phyloP scores from a whole-genome alignment of 2,329 filamentous ascomycete species.

The Aurifilum marmelostoma region DNA sequence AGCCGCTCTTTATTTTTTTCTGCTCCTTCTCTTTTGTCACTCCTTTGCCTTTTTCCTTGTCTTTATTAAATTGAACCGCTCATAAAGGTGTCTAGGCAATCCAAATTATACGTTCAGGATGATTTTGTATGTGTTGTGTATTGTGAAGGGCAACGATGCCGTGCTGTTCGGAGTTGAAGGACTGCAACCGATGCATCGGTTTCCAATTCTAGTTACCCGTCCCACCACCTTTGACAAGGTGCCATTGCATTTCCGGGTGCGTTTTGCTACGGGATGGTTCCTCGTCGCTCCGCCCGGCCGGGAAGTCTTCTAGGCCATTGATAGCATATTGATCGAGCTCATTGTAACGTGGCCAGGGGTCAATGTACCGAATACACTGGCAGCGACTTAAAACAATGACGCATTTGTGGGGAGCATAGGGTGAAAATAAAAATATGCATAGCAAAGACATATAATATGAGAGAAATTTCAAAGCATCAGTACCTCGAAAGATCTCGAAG shows the following conservation, averaged over 20 bases:
- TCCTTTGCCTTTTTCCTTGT: no score
- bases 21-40: no score
- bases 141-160: background rate
- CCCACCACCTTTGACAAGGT: background rate
- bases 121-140: background rate
- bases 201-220: conserved; percentile 17
- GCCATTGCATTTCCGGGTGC: conserved; percentile 16
- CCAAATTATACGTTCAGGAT: background rate
- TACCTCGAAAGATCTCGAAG: no score
- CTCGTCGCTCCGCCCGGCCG: conserved; percentile 15
- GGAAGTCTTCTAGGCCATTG: conserved; percentile 20
- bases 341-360: conserved; percentile 17
- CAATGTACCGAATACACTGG: conserved; percentile 8
- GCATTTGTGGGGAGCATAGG: conserved; percentile 15
- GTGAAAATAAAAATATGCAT: conserved; percentile 18
- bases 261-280: background rate
- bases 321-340: conserved; percentile 12
- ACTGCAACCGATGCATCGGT: conserved; percentile 19
- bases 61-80: no score
- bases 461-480: background rate
- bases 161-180: background rate
- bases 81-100: background rate
- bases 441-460: background rate
- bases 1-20: no score
- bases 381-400: conserved; percentile 17